Conservation (phyloP, 2,329 filamentous ascomycete species). For the Camptophora hylomeconis region DNA sequence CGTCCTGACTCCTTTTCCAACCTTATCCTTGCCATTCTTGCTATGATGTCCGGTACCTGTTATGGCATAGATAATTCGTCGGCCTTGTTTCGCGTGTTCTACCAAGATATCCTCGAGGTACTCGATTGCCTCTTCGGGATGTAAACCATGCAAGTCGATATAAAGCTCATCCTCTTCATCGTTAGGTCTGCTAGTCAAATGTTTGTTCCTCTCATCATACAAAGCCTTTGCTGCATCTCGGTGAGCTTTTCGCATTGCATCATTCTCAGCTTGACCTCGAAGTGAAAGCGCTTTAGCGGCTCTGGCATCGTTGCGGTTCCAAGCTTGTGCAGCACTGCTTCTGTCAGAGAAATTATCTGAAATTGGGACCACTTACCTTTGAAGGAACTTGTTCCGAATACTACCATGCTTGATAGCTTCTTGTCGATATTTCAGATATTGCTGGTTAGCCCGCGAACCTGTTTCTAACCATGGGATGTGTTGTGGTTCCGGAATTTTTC, state of each 20-base stretch:
- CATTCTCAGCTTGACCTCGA: conserved; percentile 90
- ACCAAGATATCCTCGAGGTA: conserved; percentile 81
- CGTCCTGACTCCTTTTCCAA: conserved; percentile 80
- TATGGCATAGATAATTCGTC: conserved; percentile 78
- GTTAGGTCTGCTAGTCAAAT: conserved; percentile 31
- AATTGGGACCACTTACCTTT: conserved; percentile 49
- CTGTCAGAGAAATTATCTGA: neutral
- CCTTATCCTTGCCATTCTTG: conserved; percentile 98
- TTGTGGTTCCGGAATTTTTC: conserved; percentile 74
- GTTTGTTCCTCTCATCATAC: conserved; percentile 85
- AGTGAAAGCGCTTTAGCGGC: conserved; percentile 91
- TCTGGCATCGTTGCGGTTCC: conserved; percentile 94
- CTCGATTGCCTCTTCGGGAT: conserved; percentile 90
- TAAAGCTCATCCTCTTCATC: conserved; percentile 59
- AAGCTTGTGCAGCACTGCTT: conserved; percentile 79
- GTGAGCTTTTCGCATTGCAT: conserved; percentile 92
- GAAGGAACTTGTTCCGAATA: conserved; percentile 89
- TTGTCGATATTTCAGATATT: conserved; percentile 85
- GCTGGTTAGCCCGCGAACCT: conserved; percentile 77
- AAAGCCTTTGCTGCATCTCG: conserved; percentile 82
- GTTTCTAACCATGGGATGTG: conserved; percentile 96
- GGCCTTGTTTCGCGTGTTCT: conserved; percentile 59
- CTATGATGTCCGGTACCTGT: conserved; percentile 94
- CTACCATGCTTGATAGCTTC: conserved; percentile 97
- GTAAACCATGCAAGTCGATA: conserved; percentile 94